A percentile compares a stretch with the other conserved stretches of the same genome.
phyloP scores from a whole-genome alignment of 2,329 filamentous ascomycete genomes.

The Stagonosporopsis vannaccii region DNA sequence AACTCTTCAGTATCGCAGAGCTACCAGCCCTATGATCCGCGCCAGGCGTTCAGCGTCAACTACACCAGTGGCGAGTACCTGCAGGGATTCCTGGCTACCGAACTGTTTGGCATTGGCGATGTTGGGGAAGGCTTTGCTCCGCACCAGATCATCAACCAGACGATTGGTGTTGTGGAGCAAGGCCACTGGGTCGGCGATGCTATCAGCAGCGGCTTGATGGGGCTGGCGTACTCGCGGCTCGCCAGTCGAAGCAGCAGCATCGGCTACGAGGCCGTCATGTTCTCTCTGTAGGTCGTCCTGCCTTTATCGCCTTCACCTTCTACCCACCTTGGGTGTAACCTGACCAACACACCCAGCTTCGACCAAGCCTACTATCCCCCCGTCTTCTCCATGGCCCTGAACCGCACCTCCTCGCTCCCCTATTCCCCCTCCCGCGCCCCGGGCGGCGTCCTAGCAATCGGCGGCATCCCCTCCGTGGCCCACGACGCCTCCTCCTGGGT shows the following conservation, averaged over 20 bases:
- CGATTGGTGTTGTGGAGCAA: constrained; percentile 37
- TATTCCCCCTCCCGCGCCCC: constrained; percentile 9
- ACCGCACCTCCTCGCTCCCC: constrained; percentile 18
- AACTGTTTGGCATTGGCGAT: constrained; percentile 30
- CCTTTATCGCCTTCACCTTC: not conserved
- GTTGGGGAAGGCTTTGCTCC: constrained; percentile 17
- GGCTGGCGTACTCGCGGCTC: constrained; percentile 34
- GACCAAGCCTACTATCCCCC: constrained; percentile 20
- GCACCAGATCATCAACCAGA: constrained; percentile 28
- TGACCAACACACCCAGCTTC: constrained; percentile 1
- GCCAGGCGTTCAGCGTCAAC: constrained; percentile 25
- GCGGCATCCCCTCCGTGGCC: constrained; percentile 33
- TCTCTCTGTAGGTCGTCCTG: constrained; percentile 30
- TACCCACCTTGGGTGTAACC: not conserved
- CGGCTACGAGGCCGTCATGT: constrained; percentile 34
- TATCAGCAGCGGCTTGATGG: constrained; percentile 39
- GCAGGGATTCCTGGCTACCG: constrained; percentile 28
- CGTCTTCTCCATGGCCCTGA: constrained; percentile 38
- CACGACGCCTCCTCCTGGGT: constrained; percentile 26
- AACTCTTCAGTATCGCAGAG: constrained; percentile 7
- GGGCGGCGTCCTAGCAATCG: constrained; percentile 42
- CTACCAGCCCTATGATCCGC: constrained; percentile 5
- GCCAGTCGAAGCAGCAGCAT: constrained; percentile 21
- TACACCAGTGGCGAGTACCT: constrained; percentile 39
- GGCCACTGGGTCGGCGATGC: constrained; percentile 41